Conservation (phyloP, 345 rosid genomes). For the Salix suchowensis region DNA sequence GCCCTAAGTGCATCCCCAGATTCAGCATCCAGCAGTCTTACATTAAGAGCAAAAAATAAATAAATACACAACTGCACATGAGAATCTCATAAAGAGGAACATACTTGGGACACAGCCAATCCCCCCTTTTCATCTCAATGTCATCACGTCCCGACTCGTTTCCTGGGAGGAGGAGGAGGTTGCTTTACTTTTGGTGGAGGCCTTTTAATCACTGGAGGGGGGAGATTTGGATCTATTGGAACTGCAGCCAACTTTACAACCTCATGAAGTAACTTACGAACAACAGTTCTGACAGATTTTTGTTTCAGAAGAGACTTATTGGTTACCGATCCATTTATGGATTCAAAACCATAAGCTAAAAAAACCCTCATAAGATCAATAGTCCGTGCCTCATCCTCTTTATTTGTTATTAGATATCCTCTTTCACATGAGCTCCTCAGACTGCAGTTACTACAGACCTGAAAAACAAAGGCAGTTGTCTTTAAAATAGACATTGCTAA, state of each 20-base stretch:
- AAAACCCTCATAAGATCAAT: slow-evolving; percentile 81
- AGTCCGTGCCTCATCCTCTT: slow-evolving; percentile 93
- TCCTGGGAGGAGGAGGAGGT: slow-evolving; percentile 87
- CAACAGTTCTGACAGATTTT: slow-evolving; percentile 72
- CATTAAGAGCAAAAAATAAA: not conserved
- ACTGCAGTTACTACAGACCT: slow-evolving; percentile 95
- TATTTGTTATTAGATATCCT: slow-evolving; percentile 77
- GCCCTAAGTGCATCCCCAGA: not conserved
- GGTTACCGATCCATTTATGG: slow-evolving; percentile 43
- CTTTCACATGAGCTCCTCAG: slow-evolving; percentile 82
- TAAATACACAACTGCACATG: not conserved
- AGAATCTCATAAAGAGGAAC: slow-evolving; percentile 19
- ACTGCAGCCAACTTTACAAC: slow-evolving; percentile 82
- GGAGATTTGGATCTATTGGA: slow-evolving; percentile 90
- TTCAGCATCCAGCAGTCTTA: not conserved
- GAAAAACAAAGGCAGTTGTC: slow-evolving; percentile 26
- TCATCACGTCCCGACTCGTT: slow-evolving; percentile 98
- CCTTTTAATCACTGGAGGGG: slow-evolving; percentile 79
- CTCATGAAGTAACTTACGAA: slow-evolving; percentile 81
- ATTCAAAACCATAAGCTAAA: slow-evolving; percentile 71
- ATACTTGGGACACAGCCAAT: slow-evolving; percentile 97
- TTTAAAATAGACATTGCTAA: slow-evolving; percentile 17
- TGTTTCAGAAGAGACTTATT: slow-evolving; percentile 64
- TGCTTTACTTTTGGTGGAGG: slow-evolving; percentile 96
- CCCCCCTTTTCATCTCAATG: slow-evolving; percentile 95